Evolutionary conservation across 352 stramenopile genomes (phyloP).

Genomic region (Phytophthora megakarya): DNA sequence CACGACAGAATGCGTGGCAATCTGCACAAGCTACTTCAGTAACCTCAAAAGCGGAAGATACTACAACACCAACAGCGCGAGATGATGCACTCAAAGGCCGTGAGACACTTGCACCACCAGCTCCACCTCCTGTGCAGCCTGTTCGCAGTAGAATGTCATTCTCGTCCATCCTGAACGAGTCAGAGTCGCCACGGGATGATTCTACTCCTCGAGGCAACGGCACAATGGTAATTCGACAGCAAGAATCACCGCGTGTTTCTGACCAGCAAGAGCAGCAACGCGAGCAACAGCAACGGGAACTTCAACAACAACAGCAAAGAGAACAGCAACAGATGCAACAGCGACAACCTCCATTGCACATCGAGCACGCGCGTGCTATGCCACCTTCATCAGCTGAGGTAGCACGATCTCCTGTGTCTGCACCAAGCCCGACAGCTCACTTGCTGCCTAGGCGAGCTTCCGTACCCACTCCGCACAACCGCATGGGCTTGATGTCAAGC

Average conservation of each 20-base stretch:
- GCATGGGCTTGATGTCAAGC: conserved; percentile 81
- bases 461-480: conserved; percentile 35
- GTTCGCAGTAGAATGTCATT: conserved; percentile 87
- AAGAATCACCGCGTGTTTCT: conserved; percentile 40
- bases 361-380: conserved; percentile 31
- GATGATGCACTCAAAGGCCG: conserved; percentile 17
- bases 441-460: conserved; percentile 51
- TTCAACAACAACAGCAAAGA: conserved; percentile 14
- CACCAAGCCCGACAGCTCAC: conserved; percentile 61
- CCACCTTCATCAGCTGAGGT: conserved; percentile 34
- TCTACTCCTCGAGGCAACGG: conserved; percentile 41
- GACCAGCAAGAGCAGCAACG: conserved; percentile 24
- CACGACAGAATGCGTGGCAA: conserved; percentile 27
- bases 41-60: conserved; percentile 14
- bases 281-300: conserved; percentile 8
- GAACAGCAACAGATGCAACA: conserved; percentile 25
- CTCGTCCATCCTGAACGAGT: conserved; percentile 88
- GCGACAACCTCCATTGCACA: conserved; percentile 29
- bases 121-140: conserved; percentile 25
- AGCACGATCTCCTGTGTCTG: conserved; percentile 29
- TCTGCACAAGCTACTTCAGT: conserved; percentile 12
- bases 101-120: conserved; percentile 25
- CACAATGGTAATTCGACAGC: conserved; percentile 47
- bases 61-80: conserved; percentile 2
- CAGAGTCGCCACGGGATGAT: conserved; percentile 67